Evolutionary conservation across 768 basidiomycete genomes (phyloP).

Genomic region (Pholiota conissans): DNA sequence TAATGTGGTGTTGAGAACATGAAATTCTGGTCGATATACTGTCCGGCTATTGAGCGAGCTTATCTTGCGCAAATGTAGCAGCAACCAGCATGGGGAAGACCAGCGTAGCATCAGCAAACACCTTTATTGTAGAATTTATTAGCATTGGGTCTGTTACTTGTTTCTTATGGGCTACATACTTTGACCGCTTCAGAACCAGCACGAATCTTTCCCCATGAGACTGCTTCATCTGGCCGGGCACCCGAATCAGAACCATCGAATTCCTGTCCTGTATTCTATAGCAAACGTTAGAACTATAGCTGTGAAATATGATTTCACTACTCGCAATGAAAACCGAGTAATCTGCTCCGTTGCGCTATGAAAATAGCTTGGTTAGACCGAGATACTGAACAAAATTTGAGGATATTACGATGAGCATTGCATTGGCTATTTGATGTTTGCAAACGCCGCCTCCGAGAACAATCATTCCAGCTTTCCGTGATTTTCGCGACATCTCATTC

Average conservation of each 20-base stretch:
- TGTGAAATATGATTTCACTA: neutral
- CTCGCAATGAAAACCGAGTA: slow-evolving; percentile 93
- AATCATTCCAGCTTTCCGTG: slow-evolving; percentile 97
- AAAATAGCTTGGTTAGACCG: neutral
- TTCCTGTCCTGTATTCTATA: slow-evolving; percentile 96
- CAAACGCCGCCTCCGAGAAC: slow-evolving; percentile 97
- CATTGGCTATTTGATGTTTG: slow-evolving; percentile 99
- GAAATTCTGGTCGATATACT: neutral
- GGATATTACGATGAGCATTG: slow-evolving; percentile 88
- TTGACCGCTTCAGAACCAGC: slow-evolving; percentile 82
- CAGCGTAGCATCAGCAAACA: slow-evolving; percentile 95
- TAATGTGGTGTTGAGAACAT: neutral
- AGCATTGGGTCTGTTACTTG: too few relatives aligned
- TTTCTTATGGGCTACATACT: slow-evolving; percentile 35
- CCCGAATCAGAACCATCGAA: slow-evolving; percentile 99
- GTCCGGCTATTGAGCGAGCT: neutral
- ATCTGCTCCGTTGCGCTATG: slow-evolving; percentile 96
- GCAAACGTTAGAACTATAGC: neutral
- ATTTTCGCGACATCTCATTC: slow-evolving; percentile 86
- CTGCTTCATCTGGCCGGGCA: slow-evolving; percentile 94
- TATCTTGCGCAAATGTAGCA: slow-evolving; percentile 79
- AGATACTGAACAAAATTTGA: neutral
- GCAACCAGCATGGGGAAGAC: slow-evolving; percentile 96
- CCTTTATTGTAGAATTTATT: slow-evolving; percentile 42
- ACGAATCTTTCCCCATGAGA: slow-evolving; percentile 98